These are phyloP conservation scores for Ilyonectria robusta DNA, from an alignment of 2,329 filamentous ascomycete species.

Conservation along the genomic window DNA sequence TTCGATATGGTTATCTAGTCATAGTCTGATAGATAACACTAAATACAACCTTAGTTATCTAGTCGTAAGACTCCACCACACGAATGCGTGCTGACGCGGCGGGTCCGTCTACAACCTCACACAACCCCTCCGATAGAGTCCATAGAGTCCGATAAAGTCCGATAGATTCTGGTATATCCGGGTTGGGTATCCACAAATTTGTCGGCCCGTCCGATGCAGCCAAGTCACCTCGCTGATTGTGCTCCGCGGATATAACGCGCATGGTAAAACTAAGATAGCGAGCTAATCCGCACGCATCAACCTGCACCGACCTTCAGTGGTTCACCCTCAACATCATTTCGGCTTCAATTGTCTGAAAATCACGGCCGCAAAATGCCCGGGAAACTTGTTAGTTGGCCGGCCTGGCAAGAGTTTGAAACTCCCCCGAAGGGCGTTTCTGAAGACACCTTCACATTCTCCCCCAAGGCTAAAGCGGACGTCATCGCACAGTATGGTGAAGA, in stretches of 20 bases:
- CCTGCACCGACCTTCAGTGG: background rate
- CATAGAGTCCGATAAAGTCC: background rate
- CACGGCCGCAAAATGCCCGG: background rate
- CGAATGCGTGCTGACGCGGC: too few relatives aligned
- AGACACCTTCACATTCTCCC: constrained; percentile 33
- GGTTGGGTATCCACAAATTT: background rate
- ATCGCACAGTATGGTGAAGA: constrained; percentile 54
- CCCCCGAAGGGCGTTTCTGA: constrained; percentile 25
- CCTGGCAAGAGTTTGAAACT: constrained; percentile 40
- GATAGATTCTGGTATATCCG: background rate
- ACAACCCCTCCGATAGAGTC: background rate
- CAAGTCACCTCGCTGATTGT: background rate
- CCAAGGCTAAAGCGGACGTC: constrained; percentile 50
- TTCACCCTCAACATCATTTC: background rate
- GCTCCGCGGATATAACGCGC: background rate
- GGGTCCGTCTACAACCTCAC: too few relatives aligned
- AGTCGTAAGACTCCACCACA: too few relatives aligned
- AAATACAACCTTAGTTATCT: background rate
- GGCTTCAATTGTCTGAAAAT: background rate
- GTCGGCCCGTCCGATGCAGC: background rate
- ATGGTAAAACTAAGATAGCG: background rate
- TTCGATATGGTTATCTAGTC: background rate
- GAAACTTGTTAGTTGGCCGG: constrained; percentile 36
- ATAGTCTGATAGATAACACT: background rate
- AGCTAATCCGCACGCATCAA: background rate